A percentile compares a stretch with the other conserved stretches of the same genome.
Conservation (phyloP, 2,329 filamentous ascomycete genomes). For the Pseudogymnoascus verrucosus region DNA sequence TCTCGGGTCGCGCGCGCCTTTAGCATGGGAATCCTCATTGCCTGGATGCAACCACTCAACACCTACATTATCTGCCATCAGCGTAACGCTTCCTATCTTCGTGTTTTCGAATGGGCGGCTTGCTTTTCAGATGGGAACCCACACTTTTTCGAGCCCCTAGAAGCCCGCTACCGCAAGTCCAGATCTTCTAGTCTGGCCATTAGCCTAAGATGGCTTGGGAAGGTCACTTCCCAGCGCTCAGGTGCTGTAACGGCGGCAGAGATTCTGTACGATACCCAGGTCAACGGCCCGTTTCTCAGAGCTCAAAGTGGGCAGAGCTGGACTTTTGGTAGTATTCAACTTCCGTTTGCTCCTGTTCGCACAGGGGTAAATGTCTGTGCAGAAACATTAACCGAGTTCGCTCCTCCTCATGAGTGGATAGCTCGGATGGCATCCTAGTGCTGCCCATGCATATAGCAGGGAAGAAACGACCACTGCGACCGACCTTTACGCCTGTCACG, state of each 20-base stretch:
- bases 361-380: neutral
- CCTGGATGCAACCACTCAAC: neutral
- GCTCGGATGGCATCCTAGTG: neutral
- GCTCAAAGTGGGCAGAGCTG: neutral
- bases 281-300: constrained; percentile 3
- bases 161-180: neutral
- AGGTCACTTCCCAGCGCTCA: neutral
- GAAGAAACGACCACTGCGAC: neutral
- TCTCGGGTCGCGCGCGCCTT: constrained; percentile 6
- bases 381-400: neutral
- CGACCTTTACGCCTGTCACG: neutral
- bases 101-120: neutral
- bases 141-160: neutral
- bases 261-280: constrained; percentile 4
- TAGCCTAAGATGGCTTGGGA: constrained; percentile 6
- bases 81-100: neutral
- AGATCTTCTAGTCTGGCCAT: constrained; percentile 1
- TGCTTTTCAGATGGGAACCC: neutral
- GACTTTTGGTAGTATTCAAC: neutral
- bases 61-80: neutral
- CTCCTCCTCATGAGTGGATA: neutral
- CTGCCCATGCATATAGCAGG: neutral
- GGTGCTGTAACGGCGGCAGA: neutral
- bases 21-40: neutral
- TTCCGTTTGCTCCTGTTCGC: neutral